These are phyloP conservation scores for Heliosperma pusillum DNA, from an alignment of 148 eudicot genomes.

Conservation along the genomic window DNA sequence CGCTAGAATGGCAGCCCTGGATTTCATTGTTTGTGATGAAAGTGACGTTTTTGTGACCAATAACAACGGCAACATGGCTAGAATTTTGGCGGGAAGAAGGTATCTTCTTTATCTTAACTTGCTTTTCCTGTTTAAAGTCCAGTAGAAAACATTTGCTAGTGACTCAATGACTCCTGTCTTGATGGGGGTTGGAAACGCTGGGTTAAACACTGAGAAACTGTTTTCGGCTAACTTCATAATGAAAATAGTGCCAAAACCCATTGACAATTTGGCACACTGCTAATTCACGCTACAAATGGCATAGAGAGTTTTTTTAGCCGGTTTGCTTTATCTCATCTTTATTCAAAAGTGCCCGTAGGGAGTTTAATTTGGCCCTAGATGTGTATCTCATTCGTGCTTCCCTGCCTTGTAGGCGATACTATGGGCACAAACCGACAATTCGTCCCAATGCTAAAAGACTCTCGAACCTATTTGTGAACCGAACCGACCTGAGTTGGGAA, in stretches of 20 bases:
- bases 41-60: slow-evolving; percentile 84
- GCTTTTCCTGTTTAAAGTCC: not conserved
- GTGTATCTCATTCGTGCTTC: not conserved
- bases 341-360: not conserved
- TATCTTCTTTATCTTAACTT: slow-evolving; percentile 18
- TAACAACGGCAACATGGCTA: slow-evolving; percentile 94
- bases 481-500: slow-evolving; percentile 59
- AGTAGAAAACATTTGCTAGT: not conserved
- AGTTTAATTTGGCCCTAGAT: not conserved
- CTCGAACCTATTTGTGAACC: slow-evolving; percentile 39
- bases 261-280: not conserved
- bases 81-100: slow-evolving; percentile 89
- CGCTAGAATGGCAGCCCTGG: slow-evolving; percentile 89
- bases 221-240: too few relatives aligned
- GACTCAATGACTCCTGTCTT: not conserved
- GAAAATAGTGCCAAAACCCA: not conserved
- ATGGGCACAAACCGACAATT: slow-evolving; percentile 82
- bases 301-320: too few relatives aligned
- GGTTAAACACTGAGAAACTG: too few relatives aligned
- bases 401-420: slow-evolving; percentile 58
- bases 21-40: slow-evolving; percentile 77
- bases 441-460: slow-evolving; percentile 82
- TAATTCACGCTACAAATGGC: too few relatives aligned
- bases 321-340: too few relatives aligned
- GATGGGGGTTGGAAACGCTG: too few relatives aligned